Conservation (phyloP, 352 stramenopile species). For the Thalassiosira pacifica region DNA sequence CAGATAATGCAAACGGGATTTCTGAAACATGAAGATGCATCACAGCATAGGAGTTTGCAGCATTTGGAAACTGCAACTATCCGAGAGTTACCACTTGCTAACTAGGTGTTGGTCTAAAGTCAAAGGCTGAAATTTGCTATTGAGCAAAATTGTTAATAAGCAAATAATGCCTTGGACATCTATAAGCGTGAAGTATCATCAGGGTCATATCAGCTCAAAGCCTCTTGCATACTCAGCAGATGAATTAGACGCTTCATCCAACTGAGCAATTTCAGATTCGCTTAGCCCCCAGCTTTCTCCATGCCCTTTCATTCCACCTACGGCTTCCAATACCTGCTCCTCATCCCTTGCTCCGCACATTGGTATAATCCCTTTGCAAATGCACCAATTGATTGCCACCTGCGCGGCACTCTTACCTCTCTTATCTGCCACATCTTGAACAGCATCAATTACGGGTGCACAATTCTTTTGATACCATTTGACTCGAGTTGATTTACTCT, state of each 20-base stretch:
- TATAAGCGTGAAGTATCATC: too few species aligned
- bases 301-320: not conserved
- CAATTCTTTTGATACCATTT: slow-evolving; percentile 17
- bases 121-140: too few species aligned
- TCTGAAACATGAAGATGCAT: slow-evolving; percentile 63
- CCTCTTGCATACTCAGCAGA: slow-evolving; percentile 15
- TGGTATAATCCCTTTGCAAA: slow-evolving; percentile 4
- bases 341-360: not conserved
- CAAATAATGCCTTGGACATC: too few species aligned
- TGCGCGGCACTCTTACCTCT: not conserved
- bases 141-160: too few species aligned
- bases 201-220: slow-evolving; percentile 6
- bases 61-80: slow-evolving; percentile 85
- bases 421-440: slow-evolving; percentile 1
- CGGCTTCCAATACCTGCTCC: not conserved
- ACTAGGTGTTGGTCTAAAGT: too few species aligned
- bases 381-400: not conserved
- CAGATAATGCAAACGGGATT: slow-evolving; percentile 87
- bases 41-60: slow-evolving; percentile 71
- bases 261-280: slow-evolving; percentile 2
- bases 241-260: slow-evolving; percentile 1
- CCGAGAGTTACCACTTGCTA: slow-evolving; percentile 57
- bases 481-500: slow-evolving; percentile 1
- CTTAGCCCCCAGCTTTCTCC: slow-evolving; percentile 8
- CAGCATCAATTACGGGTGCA: not conserved